Evolutionary conservation across 129 eudicot genomes (phyloP), one percentile per base, ranked within the genome.

Genomic region (Flaveria brownii): DNA sequence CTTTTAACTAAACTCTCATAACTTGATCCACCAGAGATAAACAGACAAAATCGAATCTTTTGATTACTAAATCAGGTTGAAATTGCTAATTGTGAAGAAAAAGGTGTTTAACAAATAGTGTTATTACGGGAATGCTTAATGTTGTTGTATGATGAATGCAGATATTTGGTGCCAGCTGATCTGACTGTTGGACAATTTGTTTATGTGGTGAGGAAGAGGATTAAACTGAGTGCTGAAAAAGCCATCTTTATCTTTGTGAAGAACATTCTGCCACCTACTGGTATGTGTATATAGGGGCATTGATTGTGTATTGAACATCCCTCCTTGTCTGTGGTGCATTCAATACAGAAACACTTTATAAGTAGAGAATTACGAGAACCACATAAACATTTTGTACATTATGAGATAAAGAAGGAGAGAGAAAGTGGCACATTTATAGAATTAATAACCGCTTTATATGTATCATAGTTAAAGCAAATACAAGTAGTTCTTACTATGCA

Each of bases 121-220:
- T 30, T 30, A 30, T 30, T 30, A 30, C 0, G 36, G 36, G 36
- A 30, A 60, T 25, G 15, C 42, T 62, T 62, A 62, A 0, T 28
- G 5, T 63, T 63, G 46, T 33, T 55, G 68, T 13, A 18, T 75
- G 18, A 52, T 70, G 56, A 78, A 47, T 80, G 82, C 90, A 93
- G 98, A 64, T 93, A 93, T 78, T 87, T 93, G 71, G 98, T 93
- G 71, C 98, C 98, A 68, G 97, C 98, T 81, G 98, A 93, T 80
- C 84, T 93, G 63, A 90, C 96, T 5, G 98, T 93, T 41, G 98
- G 97, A 39, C 98, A 93, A 83, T 93, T 93, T 72, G 98, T 93
- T 10, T 93, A 93, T 76, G 98, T 93, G 64, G 98, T 93, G 33
- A 88, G 98, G 20, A 93, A 93, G 85, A 85, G 98, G 81, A 93